Percentiles rank a stretch among this genome's conserved stretches.
Evolutionary conservation across 2,329 filamentous ascomycete genomes (phyloP).

Genomic region (Raffaelea arxii): DNA sequence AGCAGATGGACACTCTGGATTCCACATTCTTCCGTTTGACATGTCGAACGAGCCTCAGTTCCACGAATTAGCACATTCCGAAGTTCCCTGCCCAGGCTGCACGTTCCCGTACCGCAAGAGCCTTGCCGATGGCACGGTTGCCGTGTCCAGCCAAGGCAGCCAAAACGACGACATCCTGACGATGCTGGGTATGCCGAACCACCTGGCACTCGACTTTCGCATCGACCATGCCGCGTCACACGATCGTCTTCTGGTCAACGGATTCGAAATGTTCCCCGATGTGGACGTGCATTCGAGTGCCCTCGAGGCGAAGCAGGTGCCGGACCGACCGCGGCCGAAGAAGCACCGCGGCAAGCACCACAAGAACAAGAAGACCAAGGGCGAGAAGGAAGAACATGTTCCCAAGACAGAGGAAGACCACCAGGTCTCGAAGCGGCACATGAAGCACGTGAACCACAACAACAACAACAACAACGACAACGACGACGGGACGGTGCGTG

Average conservation of each 20-base stretch:
- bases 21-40: constrained; percentile 25
- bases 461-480: constrained; percentile 9
- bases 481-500: too few relatives aligned
- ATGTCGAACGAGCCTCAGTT: too few relatives aligned
- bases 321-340: constrained; percentile 17
- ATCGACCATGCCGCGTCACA: constrained; percentile 33
- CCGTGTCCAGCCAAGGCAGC: too few relatives aligned
- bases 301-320: constrained; percentile 35
- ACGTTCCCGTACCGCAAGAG: constrained; percentile 24
- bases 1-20: background rate
- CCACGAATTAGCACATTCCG: constrained; percentile 8
- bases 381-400: background rate
- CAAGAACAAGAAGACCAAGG: background rate
- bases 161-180: constrained; percentile 14
- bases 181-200: constrained; percentile 18
- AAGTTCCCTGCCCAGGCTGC: constrained; percentile 46
- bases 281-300: constrained; percentile 33
- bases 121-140: too few relatives aligned
- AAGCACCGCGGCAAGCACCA: constrained; percentile 14
- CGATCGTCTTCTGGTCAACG: constrained; percentile 47
- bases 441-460: background rate
- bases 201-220: constrained; percentile 44
- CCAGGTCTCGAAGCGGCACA: background rate
- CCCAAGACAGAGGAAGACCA: background rate
- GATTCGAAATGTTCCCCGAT: constrained; percentile 48